phyloP scores from a whole-genome alignment of 108 stramenopile genomes.

The Skeletonema menzelii region DNA sequence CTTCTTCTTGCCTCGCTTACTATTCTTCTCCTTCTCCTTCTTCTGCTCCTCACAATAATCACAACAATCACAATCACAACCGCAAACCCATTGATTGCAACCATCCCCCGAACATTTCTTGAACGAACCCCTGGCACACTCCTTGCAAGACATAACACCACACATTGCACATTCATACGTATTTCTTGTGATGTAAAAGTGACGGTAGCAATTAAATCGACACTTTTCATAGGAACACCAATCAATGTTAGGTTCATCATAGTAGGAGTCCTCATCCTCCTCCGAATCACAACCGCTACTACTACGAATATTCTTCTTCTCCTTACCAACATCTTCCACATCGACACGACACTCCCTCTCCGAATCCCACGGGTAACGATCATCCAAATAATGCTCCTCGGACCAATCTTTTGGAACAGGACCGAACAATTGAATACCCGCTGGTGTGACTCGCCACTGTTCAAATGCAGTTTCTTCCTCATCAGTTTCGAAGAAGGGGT shows the following conservation, averaged over 20 bases:
- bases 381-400: conserved; percentile 14
- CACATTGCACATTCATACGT: background rate
- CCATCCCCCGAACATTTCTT: background rate
- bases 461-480: conserved; percentile 15
- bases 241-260: background rate
- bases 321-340: background rate
- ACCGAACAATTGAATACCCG: conserved; percentile 7
- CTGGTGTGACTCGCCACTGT: conserved; percentile 2
- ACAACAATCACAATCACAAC: background rate
- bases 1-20: background rate
- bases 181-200: background rate
- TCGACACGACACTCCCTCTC: background rate
- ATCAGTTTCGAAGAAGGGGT: conserved; percentile 6
- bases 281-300: background rate
- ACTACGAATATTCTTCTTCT: too few species aligned
- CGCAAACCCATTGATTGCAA: background rate
- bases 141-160: background rate
- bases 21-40: background rate
- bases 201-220: background rate
- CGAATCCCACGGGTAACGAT: conserved; percentile 12
- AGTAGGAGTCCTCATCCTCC: background rate
- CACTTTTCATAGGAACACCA: background rate
- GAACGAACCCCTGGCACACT: background rate
- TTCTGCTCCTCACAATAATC: background rate
- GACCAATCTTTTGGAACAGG: conserved; percentile 17